These are phyloP conservation scores for Podaxis rugospora DNA, from an alignment of 768 basidiomycete genomes.

Conservation along the genomic window DNA sequence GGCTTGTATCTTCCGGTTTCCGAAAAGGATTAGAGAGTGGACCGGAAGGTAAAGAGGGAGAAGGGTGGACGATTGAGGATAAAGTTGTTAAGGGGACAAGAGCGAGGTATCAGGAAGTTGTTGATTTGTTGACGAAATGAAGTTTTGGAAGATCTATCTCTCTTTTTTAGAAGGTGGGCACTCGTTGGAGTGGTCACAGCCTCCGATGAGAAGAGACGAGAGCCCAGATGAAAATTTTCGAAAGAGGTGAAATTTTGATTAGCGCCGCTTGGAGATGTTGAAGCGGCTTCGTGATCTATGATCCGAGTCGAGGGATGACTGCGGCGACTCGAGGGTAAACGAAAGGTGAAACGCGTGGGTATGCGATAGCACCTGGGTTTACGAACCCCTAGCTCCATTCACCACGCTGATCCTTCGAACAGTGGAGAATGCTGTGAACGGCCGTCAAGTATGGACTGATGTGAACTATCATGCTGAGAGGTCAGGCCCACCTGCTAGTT, in stretches of 20 bases:
- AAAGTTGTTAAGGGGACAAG: conserved; percentile 74
- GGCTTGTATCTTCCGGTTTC: conserved; percentile 74
- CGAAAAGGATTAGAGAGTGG: conserved; percentile 77
- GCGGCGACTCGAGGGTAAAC: neutral
- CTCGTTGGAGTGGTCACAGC: neutral
- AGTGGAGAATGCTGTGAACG: neutral
- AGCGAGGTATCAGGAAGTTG: conserved; percentile 76
- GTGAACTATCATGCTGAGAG: too few species aligned
- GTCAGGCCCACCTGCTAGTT: too few species aligned
- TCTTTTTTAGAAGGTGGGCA: neutral
- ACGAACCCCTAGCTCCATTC: neutral
- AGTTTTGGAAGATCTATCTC: neutral
- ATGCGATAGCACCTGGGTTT: neutral
- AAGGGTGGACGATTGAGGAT: conserved; percentile 78
- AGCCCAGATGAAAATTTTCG: neutral
- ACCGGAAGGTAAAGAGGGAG: conserved; percentile 54
- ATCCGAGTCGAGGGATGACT: neutral
- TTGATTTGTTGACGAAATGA: conserved; percentile 45
- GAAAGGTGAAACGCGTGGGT: neutral
- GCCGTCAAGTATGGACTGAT: too few species aligned
- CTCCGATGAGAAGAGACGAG: neutral
- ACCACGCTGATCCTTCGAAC: neutral
- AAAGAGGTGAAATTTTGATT: neutral
- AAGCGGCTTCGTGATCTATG: neutral
- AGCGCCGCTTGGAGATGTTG: neutral